These are phyloP conservation scores for Fusarium sp. DNA, from an alignment of 2,329 filamentous ascomycete genomes.

Conservation along the genomic window DNA sequence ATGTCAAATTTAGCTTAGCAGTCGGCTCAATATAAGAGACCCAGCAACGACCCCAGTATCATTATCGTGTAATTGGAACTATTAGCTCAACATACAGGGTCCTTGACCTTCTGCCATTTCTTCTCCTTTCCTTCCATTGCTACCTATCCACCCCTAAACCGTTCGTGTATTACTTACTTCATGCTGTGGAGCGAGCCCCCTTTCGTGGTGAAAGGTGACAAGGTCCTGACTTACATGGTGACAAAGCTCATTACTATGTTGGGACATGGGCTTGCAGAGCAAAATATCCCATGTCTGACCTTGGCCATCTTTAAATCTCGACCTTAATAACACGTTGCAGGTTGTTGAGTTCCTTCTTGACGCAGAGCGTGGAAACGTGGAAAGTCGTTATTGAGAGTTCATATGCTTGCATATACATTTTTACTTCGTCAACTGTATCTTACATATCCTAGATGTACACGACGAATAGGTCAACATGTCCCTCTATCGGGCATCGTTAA, in stretches of 20 bases:
- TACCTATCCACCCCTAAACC: slow-evolving; percentile 1
- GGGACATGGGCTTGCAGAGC: not conserved
- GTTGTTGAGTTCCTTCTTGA: not conserved
- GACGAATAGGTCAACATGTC: slow-evolving; percentile 25
- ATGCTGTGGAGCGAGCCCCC: slow-evolving; percentile 10
- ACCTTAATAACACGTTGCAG: not conserved
- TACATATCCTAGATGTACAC: slow-evolving; percentile 46
- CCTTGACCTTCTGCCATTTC: slow-evolving; percentile 21
- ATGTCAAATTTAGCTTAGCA: slow-evolving; percentile 34
- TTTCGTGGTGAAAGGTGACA: not conserved
- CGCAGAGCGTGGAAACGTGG: not conserved
- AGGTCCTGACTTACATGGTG: slow-evolving; percentile 13
- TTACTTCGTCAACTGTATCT: slow-evolving; percentile 39
- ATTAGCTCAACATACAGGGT: slow-evolving; percentile 24
- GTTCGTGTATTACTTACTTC: not conserved
- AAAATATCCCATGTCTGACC: not conserved
- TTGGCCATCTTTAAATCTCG: not conserved
- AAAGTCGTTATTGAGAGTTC: not conserved
- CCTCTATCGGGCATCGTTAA: slow-evolving; percentile 1
- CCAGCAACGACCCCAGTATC: slow-evolving; percentile 29
- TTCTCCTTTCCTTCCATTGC: slow-evolving; percentile 12
- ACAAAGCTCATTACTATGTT: not conserved
- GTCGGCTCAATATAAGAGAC: slow-evolving; percentile 29
- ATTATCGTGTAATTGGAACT: slow-evolving; percentile 25
- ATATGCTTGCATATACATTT: slow-evolving; percentile 17